These are phyloP conservation scores for Wickerhamiella azymoides DNA, from an alignment of 805 yeast species.

Conservation along the genomic window DNA sequence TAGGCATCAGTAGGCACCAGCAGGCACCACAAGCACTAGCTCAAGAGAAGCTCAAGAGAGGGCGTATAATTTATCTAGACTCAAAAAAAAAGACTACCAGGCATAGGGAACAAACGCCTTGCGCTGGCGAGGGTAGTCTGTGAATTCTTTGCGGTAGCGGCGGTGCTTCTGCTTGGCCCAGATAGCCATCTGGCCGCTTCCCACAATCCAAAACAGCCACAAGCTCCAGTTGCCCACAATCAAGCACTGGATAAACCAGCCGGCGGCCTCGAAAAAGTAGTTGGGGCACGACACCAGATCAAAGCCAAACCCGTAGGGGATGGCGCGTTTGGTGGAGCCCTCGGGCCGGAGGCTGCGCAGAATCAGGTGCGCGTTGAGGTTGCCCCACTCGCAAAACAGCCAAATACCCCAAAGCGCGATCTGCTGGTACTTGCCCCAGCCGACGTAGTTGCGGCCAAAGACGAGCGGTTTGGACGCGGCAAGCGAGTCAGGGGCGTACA, in stretches of 20 bases:
- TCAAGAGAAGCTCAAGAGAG: no score
- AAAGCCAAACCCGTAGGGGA: slow-evolving; percentile 80
- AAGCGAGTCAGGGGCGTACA: slow-evolving; percentile 32
- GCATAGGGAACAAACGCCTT: slow-evolving; percentile 70
- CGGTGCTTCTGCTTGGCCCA: slow-evolving; percentile 88
- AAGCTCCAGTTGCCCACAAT: slow-evolving; percentile 69
- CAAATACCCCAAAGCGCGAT: slow-evolving; percentile 18
- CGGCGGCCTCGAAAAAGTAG: slow-evolving; percentile 72
- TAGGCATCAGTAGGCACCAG: no score
- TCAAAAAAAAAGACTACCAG: background rate
- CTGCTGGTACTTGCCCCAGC: slow-evolving; percentile 10
- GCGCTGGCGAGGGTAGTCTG: slow-evolving; percentile 67
- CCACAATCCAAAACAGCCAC: slow-evolving; percentile 53
- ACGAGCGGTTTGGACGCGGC: slow-evolving; percentile 12
- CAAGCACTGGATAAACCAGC: slow-evolving; percentile 60
- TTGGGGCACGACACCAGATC: slow-evolving; percentile 79
- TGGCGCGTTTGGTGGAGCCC: slow-evolving; percentile 45
- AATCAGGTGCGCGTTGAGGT: slow-evolving; percentile 55
- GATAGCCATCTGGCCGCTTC: slow-evolving; percentile 68
- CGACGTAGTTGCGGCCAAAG: slow-evolving; percentile 17
- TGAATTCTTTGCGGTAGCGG: slow-evolving; percentile 52
- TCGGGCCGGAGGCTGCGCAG: slow-evolving; percentile 41
- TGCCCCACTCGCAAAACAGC: slow-evolving; percentile 51
- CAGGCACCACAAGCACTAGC: no score
- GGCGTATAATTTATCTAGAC: no score